Base-by-base conservation (phyloP, 768 basidiomycete genomes). In the Serendipita sp. region DNA sequence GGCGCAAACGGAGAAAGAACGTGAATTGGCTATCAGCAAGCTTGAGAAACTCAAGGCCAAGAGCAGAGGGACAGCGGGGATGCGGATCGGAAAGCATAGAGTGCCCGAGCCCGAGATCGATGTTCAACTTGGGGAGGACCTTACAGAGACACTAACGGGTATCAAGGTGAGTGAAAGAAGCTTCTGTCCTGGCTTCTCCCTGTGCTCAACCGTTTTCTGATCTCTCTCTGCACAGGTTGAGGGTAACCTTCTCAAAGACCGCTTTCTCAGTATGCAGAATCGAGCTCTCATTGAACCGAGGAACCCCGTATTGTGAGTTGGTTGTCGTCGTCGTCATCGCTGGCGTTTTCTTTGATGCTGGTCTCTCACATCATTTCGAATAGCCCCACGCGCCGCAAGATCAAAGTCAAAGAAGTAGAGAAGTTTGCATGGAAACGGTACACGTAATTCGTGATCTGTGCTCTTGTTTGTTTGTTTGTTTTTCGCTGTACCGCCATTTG, bases 201-300 rank as follows among this genome's bases (percentile, higher is more conserved):
- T n/a, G n/a, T n/a, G n/a, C 7, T 9, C 24, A 3, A 38, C 31
- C 13, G 17, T 51, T 34, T 61, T 20, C 11, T 50, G 31, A 24
- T 38, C 38, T 7, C 38, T 14, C 5, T 38, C 38, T 38, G 38
- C 38, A 33, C 64, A 95, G 92, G 89, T 90, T 17, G 92, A 96
- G 75, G 93, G 93, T 26, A 96, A 95, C 70, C 74, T 93, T 34
- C 95, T 95, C 79, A 80, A 84, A 24, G 93, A 96, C 71, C 82
- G 90, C 1, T 92, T 91, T 75, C 72, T 85, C 31, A 91, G 87
- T 70, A 74, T 96, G 69, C 92, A 95, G 68, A 88, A 93, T 65
- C 79, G 91, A 30, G 90, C 88, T 0, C 77, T 94, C 42, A 75
- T 95, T 56, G 93, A 96, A 70, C 92, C 93, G 17, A 83, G 91